phyloP scores from a whole-genome alignment of 2,329 filamentous ascomycete genomes.

The Elsinoe ampelina region DNA sequence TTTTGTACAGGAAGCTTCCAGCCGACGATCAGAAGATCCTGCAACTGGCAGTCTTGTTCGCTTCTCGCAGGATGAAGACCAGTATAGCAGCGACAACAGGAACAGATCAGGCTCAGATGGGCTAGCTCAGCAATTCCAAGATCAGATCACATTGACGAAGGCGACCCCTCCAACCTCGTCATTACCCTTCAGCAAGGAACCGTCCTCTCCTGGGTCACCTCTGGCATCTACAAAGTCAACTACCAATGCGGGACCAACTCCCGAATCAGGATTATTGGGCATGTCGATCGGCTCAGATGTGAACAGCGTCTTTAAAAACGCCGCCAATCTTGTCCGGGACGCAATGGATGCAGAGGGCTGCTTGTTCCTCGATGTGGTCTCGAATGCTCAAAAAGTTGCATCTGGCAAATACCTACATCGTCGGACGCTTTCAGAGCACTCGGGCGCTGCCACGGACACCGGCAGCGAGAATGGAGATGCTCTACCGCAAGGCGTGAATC shows the following conservation, averaged over 20 bases:
- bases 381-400: not conserved
- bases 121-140: constrained; percentile 13
- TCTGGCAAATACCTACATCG: not conserved
- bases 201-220: not conserved
- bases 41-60: constrained; percentile 1
- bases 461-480: not conserved
- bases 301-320: constrained; percentile 31
- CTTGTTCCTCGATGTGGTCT: constrained; percentile 29
- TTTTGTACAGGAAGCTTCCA: constrained; percentile 30
- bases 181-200: not conserved
- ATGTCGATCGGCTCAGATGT: constrained; percentile 19
- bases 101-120: constrained; percentile 20
- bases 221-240: not conserved
- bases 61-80: constrained; percentile 22
- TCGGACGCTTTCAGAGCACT: not conserved
- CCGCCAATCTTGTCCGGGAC: constrained; percentile 36
- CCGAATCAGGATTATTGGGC: not conserved
- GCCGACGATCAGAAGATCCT: constrained; percentile 10
- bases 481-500: not conserved
- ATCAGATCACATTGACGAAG: not conserved
- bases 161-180: not conserved
- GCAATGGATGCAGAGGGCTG: constrained; percentile 39
- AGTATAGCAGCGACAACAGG: constrained; percentile 2
- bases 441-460: not conserved
- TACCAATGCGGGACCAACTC: not conserved